A percentile compares a stretch with the other conserved stretches of the same genome.
Conservation (phyloP, 2,329 filamentous ascomycete genomes). For the Juglanconis sp. region DNA sequence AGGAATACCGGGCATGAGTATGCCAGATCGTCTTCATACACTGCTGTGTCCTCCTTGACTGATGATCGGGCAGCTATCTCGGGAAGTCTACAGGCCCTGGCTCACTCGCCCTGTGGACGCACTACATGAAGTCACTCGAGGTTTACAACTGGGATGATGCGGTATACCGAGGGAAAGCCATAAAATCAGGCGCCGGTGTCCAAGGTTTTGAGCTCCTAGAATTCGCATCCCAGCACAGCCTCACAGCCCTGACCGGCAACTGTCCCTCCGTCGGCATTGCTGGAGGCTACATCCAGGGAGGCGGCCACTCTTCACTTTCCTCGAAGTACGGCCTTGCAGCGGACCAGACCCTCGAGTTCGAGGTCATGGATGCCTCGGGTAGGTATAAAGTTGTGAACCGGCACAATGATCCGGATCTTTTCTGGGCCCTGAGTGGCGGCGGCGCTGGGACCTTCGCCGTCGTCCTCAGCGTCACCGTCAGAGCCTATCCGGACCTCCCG, state of each 20-base stretch:
- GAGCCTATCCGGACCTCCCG: background rate
- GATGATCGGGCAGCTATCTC: background rate
- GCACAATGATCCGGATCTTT: background rate
- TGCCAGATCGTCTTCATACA: constrained; percentile 4
- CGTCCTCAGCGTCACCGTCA: background rate
- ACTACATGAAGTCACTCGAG: background rate
- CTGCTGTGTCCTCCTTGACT: background rate
- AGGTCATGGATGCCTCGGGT: constrained; percentile 37
- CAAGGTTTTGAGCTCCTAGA: background rate
- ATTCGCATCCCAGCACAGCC: constrained; percentile 31
- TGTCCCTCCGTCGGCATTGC: constrained; percentile 48
- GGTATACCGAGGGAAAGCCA: background rate
- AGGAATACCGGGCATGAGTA: constrained; percentile 32
- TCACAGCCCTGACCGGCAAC: constrained; percentile 44
- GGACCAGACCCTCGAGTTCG: constrained; percentile 44
- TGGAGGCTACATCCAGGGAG: constrained; percentile 52
- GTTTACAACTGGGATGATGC: background rate
- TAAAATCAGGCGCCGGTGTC: background rate
- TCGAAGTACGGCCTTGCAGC: constrained; percentile 45
- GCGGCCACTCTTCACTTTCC: constrained; percentile 46
- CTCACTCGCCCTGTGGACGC: background rate
- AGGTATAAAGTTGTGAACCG: background rate
- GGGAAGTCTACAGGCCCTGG: background rate
- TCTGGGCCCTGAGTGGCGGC: background rate
- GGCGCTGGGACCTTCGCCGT: background rate